A percentile compares a stretch with the other conserved stretches of the same genome.
Conservation (phyloP, 805 yeast species). For the Zygoascus bituminiphila region DNA sequence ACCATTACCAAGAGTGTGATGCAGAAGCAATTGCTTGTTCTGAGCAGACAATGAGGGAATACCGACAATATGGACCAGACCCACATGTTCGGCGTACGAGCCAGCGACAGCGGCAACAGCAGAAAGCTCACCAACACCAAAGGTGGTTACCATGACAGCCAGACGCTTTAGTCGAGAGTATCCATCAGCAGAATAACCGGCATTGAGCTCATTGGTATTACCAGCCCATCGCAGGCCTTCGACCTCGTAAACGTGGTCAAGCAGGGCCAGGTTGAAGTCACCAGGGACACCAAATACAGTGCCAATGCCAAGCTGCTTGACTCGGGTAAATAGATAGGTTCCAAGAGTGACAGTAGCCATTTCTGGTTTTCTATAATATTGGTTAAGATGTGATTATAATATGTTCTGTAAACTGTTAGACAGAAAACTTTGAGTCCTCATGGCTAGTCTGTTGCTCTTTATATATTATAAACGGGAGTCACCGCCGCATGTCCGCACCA, state of each 20-base stretch:
- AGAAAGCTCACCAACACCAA: conserved; percentile 84
- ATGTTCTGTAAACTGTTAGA: too few relatives aligned
- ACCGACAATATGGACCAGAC: conserved; percentile 77
- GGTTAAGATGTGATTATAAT: neutral
- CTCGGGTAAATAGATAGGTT: conserved; percentile 68
- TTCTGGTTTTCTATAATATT: conserved; percentile 1
- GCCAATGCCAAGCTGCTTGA: conserved; percentile 60
- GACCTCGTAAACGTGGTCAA: conserved; percentile 57
- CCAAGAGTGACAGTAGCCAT: conserved; percentile 47
- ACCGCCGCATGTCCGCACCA: too few relatives aligned
- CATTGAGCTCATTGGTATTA: conserved; percentile 83
- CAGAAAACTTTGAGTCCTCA: too few relatives aligned
- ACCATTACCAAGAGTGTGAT: conserved; percentile 80
- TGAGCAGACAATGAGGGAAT: conserved; percentile 72
- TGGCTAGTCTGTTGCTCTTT: too few relatives aligned
- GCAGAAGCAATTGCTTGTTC: conserved; percentile 62
- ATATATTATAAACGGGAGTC: too few relatives aligned
- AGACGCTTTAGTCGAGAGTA: conserved; percentile 75
- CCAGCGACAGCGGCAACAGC: conserved; percentile 86
- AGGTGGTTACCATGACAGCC: conserved; percentile 70
- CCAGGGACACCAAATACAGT: conserved; percentile 50
- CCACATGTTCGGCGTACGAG: conserved; percentile 83
- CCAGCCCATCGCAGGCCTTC: conserved; percentile 76
- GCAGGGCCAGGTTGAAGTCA: conserved; percentile 48
- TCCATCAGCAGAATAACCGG: conserved; percentile 85